These are phyloP conservation scores for Austroboletus niveus DNA, from an alignment of 1,284 basidiomycete species.

Conservation along the genomic window DNA sequence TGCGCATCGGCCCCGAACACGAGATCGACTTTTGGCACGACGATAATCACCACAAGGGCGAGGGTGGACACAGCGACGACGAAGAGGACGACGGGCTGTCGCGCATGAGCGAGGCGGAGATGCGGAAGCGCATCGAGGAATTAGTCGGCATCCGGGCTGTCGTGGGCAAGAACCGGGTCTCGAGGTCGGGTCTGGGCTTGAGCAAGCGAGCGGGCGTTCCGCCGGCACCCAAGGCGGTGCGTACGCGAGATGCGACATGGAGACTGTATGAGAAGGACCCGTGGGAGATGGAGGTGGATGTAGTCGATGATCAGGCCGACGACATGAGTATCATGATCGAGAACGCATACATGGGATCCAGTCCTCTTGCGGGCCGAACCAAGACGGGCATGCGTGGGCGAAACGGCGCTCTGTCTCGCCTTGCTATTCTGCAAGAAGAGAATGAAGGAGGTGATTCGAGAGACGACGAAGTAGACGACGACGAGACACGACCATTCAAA, in stretches of 20 bases:
- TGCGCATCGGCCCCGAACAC: conserved; percentile 42
- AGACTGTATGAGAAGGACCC: conserved; percentile 16
- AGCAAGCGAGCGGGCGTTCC: conserved; percentile 12
- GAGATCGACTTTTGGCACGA: background rate
- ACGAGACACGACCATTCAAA: conserved; percentile 20
- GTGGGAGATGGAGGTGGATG: conserved; percentile 29
- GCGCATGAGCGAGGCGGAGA: conserved; percentile 37
- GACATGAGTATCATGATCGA: conserved; percentile 9
- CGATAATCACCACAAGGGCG: too few species aligned
- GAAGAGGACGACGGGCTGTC: conserved; percentile 14
- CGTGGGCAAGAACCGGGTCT: conserved; percentile 25
- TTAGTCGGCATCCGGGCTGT: conserved; percentile 47
- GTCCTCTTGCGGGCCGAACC: conserved; percentile 26
- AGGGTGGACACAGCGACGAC: background rate
- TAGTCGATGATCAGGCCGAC: background rate
- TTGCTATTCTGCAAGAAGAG: conserved; percentile 28
- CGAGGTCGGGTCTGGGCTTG: conserved; percentile 16
- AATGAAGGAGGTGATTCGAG: conserved; percentile 18
- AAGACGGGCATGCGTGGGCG: conserved; percentile 10
- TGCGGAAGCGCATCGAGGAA: conserved; percentile 48
- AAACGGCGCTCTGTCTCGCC: conserved; percentile 7
- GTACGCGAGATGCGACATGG: conserved; percentile 23
- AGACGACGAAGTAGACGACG: conserved; percentile 5
- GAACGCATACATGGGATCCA: conserved; percentile 24
- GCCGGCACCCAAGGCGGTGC: conserved; percentile 26